phyloP scores from a whole-genome alignment of 345 rosid genomes.

The Psidium friedrichsthalianum region DNA sequence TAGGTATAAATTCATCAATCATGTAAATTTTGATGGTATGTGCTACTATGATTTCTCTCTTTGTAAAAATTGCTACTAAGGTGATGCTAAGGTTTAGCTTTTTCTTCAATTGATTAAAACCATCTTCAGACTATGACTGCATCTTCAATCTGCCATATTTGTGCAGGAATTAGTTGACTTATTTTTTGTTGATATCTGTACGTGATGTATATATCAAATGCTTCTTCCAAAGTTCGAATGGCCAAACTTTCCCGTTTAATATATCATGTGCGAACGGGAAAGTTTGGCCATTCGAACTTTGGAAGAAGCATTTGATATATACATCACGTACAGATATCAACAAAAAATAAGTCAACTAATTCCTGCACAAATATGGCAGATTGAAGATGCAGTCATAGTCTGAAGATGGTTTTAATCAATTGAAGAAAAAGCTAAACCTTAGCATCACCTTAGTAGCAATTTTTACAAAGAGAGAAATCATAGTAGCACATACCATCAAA shows the following conservation, averaged over 20 bases:
- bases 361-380: neutral
- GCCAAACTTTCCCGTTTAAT: too few species aligned
- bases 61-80: neutral
- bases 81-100: neutral
- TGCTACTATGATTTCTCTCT: neutral
- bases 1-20: conserved; percentile 16
- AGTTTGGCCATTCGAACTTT: too few species aligned
- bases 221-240: too few species aligned
- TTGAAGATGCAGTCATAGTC: neutral
- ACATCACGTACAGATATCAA: too few species aligned
- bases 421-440: neutral
- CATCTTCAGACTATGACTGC: neutral
- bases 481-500: neutral
- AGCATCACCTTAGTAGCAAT: neutral
- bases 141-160: neutral
- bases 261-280: too few species aligned
- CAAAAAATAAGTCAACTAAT: neutral
- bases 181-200: too few species aligned
- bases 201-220: too few species aligned
- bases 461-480: neutral
- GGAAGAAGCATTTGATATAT: too few species aligned
- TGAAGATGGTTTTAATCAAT: neutral
- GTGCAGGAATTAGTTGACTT: neutral
- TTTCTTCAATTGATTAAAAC: neutral
- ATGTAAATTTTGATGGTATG: neutral